phyloP scores from a whole-genome alignment of 768 basidiomycete genomes.

The Xerocomus spinulosus region DNA sequence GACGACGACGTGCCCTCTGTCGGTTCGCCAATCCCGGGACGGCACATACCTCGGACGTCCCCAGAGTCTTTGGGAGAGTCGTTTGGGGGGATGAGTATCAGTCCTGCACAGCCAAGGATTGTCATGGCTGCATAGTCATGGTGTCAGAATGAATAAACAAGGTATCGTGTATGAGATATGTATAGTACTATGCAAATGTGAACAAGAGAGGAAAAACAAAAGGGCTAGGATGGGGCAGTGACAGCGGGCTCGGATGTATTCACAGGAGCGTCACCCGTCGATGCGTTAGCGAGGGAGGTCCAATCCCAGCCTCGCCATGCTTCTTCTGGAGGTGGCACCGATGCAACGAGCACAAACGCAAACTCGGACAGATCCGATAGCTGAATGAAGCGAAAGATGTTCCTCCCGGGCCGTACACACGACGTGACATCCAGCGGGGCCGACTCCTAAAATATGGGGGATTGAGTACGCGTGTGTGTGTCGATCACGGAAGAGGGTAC shows the following conservation, averaged over 20 bases:
- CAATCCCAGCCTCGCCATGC: constrained; percentile 24
- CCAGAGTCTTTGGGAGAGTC: constrained; percentile 50
- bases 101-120: constrained; percentile 44
- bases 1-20: too few relatives aligned
- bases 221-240: too few relatives aligned
- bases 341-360: constrained; percentile 43
- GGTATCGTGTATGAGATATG: background rate
- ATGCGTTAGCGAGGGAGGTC: constrained; percentile 10
- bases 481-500: constrained; percentile 15
- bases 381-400: constrained; percentile 49
- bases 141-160: too few relatives aligned
- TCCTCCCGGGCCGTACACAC: constrained; percentile 39
- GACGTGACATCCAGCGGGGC: constrained; percentile 39
- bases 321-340: constrained; percentile 19
- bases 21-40: constrained; percentile 9
- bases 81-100: constrained; percentile 82
- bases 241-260: too few relatives aligned
- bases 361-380: constrained; percentile 39
- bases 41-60: constrained; percentile 20
- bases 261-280: background rate
- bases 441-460: constrained; percentile 21
- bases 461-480: background rate
- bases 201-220: background rate
- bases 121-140: constrained; percentile 15
- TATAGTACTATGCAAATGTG: too few relatives aligned